phyloP scores from a whole-genome alignment of 2,329 filamentous ascomycete genomes.

The Myriosclerotinia scirpicola region DNA sequence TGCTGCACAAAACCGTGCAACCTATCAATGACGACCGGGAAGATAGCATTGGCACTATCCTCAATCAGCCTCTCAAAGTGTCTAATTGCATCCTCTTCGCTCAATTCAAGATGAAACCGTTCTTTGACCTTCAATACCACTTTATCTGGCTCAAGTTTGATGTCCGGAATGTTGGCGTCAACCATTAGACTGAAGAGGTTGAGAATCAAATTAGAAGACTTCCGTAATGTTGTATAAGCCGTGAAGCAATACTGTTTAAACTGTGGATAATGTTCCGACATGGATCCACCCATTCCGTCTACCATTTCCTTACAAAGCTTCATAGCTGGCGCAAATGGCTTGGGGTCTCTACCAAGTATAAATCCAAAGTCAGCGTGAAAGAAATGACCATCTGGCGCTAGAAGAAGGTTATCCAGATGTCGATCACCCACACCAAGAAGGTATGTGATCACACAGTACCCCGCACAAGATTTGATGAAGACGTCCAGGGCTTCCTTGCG shows the following conservation, averaged over 20 bases:
- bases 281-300: conserved; percentile 90
- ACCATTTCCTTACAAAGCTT: conserved; percentile 98
- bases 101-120: conserved; percentile 86
- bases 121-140: conserved; percentile 94
- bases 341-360: conserved; percentile 94
- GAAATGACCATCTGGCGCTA: conserved; percentile 88
- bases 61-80: conserved; percentile 89
- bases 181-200: conserved; percentile 98
- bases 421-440: conserved; percentile 94
- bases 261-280: conserved; percentile 76
- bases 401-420: conserved; percentile 90
- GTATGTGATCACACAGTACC: conserved; percentile 98
- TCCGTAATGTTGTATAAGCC: conserved; percentile 86
- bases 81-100: conserved; percentile 86
- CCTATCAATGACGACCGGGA: conserved; percentile 91
- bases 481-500: conserved; percentile 92
- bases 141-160: conserved; percentile 88
- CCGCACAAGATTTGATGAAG: conserved; percentile 92
- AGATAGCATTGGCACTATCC: conserved; percentile 84
- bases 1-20: conserved; percentile 92
- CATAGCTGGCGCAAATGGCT: conserved; percentile 95
- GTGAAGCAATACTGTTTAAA: conserved; percentile 98
- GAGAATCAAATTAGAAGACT: conserved; percentile 85
- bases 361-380: conserved; percentile 99
- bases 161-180: conserved; percentile 94